phyloP scores from a whole-genome alignment of 495 filamentous ascomycete genomes.

The Chlorociboria aeruginascens region DNA sequence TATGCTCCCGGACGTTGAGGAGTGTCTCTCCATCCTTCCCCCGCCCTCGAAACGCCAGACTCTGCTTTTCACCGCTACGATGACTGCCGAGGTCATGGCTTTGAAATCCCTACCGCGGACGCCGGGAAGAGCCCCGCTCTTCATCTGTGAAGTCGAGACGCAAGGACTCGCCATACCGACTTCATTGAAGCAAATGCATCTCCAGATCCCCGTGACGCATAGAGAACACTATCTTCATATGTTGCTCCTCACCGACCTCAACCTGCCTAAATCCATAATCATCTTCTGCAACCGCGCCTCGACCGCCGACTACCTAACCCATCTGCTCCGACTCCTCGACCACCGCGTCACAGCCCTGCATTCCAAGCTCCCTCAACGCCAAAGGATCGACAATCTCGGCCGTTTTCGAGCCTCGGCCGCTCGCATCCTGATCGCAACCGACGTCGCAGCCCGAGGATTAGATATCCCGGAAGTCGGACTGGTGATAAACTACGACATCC shows the following conservation, averaged over 20 bases:
- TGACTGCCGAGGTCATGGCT: conserved; percentile 83
- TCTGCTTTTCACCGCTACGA: conserved; percentile 90
- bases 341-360: conserved; percentile 89
- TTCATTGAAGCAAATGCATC: conserved; percentile 71
- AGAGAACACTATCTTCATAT: conserved; percentile 90
- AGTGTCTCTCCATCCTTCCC: conserved; percentile 70
- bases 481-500: conserved; percentile 92
- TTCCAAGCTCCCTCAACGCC: conserved; percentile 67
- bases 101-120: conserved; percentile 63
- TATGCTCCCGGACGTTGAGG: conserved; percentile 89
- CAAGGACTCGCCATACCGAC: conserved; percentile 62
- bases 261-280: conserved; percentile 63
- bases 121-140: conserved; percentile 58
- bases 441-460: conserved; percentile 89
- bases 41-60: conserved; percentile 64
- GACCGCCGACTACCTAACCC: conserved; percentile 80
- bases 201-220: conserved; percentile 78
- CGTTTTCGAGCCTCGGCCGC: conserved; percentile 88
- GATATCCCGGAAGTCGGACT: conserved; percentile 88
- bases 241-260: conserved; percentile 68
- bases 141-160: conserved; percentile 78
- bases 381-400: conserved; percentile 75
- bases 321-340: conserved; percentile 68
- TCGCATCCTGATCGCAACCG: conserved; percentile 83
- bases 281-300: conserved; percentile 91